Percentiles rank a stretch among this genome's conserved stretches.
phyloP scores from a whole-genome alignment of 176 grass and related monocot species.

The Avena sativa region DNA sequence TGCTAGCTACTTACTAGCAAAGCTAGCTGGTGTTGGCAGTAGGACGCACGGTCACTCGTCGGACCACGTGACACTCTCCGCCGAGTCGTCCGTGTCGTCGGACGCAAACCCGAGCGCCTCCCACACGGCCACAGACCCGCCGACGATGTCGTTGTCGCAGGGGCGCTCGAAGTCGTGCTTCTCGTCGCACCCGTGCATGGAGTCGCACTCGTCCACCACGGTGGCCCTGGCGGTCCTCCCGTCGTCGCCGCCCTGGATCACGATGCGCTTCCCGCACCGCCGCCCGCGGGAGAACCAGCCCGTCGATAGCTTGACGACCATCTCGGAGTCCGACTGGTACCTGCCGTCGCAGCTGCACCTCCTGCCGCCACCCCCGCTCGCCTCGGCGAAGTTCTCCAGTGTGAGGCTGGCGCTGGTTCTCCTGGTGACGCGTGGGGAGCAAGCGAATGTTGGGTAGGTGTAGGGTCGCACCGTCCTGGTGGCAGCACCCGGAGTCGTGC shows the following conservation, averaged over 20 bases:
- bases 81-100: conserved; percentile 30
- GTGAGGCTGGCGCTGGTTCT: conserved; percentile 35
- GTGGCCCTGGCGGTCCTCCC: conserved; percentile 46
- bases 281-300: conserved; percentile 28
- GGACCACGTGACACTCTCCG: conserved; percentile 20
- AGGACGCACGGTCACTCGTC: not conserved
- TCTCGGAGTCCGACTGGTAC: conserved; percentile 39
- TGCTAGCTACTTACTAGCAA: too few species aligned
- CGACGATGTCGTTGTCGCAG: conserved; percentile 53
- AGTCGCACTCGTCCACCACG: conserved; percentile 67
- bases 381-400: conserved; percentile 29
- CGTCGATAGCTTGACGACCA: conserved; percentile 47
- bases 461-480: conserved; percentile 24
- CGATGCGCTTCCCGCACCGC: conserved; percentile 31
- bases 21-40: not conserved
- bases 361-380: conserved; percentile 22
- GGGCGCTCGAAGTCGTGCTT: conserved; percentile 50
- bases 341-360: conserved; percentile 32
- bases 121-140: conserved; percentile 53
- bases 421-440: conserved; percentile 40
- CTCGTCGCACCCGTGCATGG: conserved; percentile 41
- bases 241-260: conserved; percentile 35
- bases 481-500: conserved; percentile 49
- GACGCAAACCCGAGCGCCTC: conserved; percentile 40
- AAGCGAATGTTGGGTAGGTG: conserved; percentile 21